Percentiles rank a stretch among this genome's conserved stretches.
phyloP scores from a whole-genome alignment of 2,329 filamentous ascomycete species.

The Neonectria sp. region DNA sequence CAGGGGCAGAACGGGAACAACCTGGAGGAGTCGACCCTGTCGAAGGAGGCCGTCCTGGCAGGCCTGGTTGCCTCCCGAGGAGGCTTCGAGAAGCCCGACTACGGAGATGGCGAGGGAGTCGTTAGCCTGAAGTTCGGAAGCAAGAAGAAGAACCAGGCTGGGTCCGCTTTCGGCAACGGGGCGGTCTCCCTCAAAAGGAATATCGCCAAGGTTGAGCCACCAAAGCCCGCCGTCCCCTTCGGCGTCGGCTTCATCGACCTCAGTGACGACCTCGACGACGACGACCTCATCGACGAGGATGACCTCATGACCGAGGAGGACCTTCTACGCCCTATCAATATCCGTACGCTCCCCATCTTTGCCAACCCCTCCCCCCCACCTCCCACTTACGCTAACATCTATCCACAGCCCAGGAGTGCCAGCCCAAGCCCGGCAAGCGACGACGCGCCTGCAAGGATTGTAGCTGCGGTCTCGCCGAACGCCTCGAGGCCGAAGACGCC shows the following conservation, averaged over 20 bases:
- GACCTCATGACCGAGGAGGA: slow-evolving; percentile 89
- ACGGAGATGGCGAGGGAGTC: slow-evolving; percentile 70
- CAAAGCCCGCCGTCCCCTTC: slow-evolving; percentile 60
- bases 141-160: slow-evolving; percentile 52
- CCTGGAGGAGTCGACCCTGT: slow-evolving; percentile 53
- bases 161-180: slow-evolving; percentile 37
- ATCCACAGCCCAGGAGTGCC: slow-evolving; percentile 81
- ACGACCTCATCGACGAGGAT: slow-evolving; percentile 94
- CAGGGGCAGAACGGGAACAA: slow-evolving; percentile 80
- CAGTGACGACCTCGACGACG: slow-evolving; percentile 77
- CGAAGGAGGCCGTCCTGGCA: slow-evolving; percentile 85
- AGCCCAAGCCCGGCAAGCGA: slow-evolving; percentile 88
- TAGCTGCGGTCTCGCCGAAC: slow-evolving; percentile 91
- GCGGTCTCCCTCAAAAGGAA: slow-evolving; percentile 52
- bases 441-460: slow-evolving; percentile 98
- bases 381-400: slow-evolving; percentile 21
- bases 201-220: slow-evolving; percentile 57
- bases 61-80: slow-evolving; percentile 77
- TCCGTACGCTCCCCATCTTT: slow-evolving; percentile 72
- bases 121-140: slow-evolving; percentile 63
- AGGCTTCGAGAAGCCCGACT: slow-evolving; percentile 82
- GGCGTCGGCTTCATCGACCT: slow-evolving; percentile 80
- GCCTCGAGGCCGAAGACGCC: slow-evolving; percentile 87
- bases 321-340: slow-evolving; percentile 80
- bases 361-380: not conserved